Conservation (phyloP, 163 green algal species). For the Scenedesmus sp. region DNA sequence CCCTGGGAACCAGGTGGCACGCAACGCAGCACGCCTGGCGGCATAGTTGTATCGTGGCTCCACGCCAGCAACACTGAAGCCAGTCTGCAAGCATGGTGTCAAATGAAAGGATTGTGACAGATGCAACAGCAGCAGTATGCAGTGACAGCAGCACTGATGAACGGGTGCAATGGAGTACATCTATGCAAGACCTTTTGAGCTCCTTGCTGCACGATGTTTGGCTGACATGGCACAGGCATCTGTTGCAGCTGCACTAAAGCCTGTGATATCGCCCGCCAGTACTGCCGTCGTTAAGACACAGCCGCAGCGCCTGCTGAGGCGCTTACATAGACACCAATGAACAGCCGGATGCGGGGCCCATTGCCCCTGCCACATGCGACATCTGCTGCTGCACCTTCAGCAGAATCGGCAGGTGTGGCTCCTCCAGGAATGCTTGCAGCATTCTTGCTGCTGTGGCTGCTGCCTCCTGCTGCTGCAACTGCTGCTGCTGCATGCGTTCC, state of each 20-base stretch:
- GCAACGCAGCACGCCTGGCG: neutral
- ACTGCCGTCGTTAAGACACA: no score
- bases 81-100: neutral
- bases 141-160: neutral
- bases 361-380: neutral
- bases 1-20: slow-evolving; percentile 4
- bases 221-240: no score
- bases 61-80: neutral
- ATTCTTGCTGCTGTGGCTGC: neutral
- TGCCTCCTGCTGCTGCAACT: neutral
- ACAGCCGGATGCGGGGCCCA: neutral
- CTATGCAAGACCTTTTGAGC: neutral
- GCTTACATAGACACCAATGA: slow-evolving; percentile 22
- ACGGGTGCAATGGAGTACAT: neutral
- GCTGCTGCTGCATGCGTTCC: neutral
- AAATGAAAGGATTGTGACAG: no score
- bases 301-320: neutral
- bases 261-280: neutral
- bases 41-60: slow-evolving; percentile 6
- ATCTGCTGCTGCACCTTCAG: neutral
- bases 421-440: neutral
- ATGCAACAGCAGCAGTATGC: neutral
- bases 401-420: neutral
- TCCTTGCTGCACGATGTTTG: no score
- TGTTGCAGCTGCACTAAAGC: neutral